A percentile compares a stretch with the other conserved stretches of the same genome.
These are phyloP conservation scores for Poteriospumella lacustris DNA, from an alignment of 108 stramenopile genomes.

Conservation along the genomic window DNA sequence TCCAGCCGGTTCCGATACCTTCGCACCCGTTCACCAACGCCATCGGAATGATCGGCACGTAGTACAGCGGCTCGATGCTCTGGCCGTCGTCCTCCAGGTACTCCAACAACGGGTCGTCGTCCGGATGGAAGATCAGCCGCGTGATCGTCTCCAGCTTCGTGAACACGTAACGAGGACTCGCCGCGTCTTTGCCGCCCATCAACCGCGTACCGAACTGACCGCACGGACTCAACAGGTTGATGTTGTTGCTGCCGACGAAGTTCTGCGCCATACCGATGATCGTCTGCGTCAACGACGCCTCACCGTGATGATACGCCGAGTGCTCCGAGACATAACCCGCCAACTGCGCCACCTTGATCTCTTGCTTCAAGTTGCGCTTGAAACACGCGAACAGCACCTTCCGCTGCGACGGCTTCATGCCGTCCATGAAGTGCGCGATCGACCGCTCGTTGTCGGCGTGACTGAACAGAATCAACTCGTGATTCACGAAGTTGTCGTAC, in stretches of 20 bases:
- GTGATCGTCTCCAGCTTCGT: constrained; percentile 87
- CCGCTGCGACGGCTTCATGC: constrained; percentile 96
- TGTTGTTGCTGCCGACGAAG: constrained; percentile 91
- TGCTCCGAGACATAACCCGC: constrained; percentile 59
- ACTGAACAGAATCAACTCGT: constrained; percentile 93
- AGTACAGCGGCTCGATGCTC: constrained; percentile 89
- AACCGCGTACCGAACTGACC: constrained; percentile 97
- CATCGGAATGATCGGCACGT: constrained; percentile 78
- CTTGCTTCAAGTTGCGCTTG: constrained; percentile 92
- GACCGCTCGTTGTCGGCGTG: constrained; percentile 84
- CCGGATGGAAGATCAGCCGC: constrained; percentile 88
- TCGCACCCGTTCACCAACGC: constrained; percentile 69
- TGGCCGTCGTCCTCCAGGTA: constrained; percentile 94
- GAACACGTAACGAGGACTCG: constrained; percentile 97
- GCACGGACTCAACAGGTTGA: constrained; percentile 85
- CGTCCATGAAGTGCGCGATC: constrained; percentile 89
- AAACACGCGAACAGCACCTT: constrained; percentile 97
- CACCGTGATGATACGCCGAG: constrained; percentile 98
- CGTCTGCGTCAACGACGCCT: constrained; percentile 82
- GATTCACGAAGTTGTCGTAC: constrained; percentile 89
- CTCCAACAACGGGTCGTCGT: constrained; percentile 87
- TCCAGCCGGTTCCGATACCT: constrained; percentile 98
- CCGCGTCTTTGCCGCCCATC: constrained; percentile 90
- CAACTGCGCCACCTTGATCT: constrained; percentile 93
- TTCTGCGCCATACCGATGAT: constrained; percentile 95